Percentiles rank a stretch among this genome's conserved stretches.
Conservation (phyloP, 495 filamentous ascomycete species). For the Acidiella bohemica region DNA sequence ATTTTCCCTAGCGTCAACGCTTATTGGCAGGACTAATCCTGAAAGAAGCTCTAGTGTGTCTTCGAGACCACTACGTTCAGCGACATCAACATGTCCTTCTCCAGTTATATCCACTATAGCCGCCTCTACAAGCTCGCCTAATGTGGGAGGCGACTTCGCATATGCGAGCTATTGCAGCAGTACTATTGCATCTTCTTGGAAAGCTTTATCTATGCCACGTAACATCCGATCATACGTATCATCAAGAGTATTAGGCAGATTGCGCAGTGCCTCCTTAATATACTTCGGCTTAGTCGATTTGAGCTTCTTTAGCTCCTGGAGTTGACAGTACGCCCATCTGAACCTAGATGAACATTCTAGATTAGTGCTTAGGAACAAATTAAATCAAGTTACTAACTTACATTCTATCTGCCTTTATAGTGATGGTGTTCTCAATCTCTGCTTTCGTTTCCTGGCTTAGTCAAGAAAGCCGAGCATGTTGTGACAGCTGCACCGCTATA, state of each 20-base stretch:
- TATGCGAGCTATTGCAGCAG: conserved; percentile 17
- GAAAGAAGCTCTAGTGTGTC: conserved; percentile 9
- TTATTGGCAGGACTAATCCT: conserved; percentile 11
- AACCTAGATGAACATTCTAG: background rate
- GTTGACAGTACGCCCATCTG: conserved; percentile 1
- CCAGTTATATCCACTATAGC: conserved; percentile 4
- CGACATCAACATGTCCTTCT: conserved; percentile 9
- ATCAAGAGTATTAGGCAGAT: background rate
- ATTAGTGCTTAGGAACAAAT: no score
- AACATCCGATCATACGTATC: conserved; percentile 2
- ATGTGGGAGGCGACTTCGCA: conserved; percentile 13
- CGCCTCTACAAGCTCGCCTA: conserved; percentile 18
- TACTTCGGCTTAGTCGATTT: background rate
- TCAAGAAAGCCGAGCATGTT: conserved; percentile 1
- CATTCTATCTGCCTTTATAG: no score
- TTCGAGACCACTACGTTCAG: conserved; percentile 3
- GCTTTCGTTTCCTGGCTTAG: no score
- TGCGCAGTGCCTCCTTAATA: background rate
- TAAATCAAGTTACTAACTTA: no score
- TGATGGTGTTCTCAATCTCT: no score
- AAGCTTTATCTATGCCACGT: background rate
- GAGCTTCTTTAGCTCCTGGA: conserved; percentile 2
- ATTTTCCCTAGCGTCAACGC: background rate
- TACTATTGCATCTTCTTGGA: conserved; percentile 5
- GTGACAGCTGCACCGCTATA: conserved; percentile 5